Conservation (phyloP, 495 filamentous ascomycete species). For the Jackrogersella minutella region DNA sequence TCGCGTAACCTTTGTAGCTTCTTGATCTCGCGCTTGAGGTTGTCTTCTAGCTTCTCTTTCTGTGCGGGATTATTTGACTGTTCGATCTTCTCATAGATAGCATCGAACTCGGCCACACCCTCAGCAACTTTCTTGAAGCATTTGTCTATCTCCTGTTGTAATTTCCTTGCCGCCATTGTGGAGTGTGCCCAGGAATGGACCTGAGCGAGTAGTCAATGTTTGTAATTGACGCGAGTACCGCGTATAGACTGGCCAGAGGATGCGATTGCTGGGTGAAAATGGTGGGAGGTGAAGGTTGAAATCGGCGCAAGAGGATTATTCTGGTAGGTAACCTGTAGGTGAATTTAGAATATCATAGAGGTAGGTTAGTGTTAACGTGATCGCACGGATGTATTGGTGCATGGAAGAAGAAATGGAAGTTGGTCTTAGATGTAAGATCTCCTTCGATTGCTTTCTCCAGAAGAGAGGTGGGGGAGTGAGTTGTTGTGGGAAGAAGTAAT, state of each 20-base stretch:
- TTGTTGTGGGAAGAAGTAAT: neutral
- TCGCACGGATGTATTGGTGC: conserved; percentile 9
- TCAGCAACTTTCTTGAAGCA: conserved; percentile 97
- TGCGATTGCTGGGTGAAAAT: neutral
- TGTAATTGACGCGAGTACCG: conserved; percentile 9
- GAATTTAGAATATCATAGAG: conserved; percentile 8
- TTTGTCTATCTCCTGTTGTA: conserved; percentile 96
- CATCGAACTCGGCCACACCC: conserved; percentile 90
- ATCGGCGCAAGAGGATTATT: conserved; percentile 1
- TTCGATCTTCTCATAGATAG: conserved; percentile 94
- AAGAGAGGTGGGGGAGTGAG: neutral
- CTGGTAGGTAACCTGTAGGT: conserved; percentile 17
- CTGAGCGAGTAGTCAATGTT: conserved; percentile 4
- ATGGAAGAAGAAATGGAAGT: neutral
- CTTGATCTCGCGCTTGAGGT: conserved; percentile 99
- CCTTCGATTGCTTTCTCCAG: conserved; percentile 17
- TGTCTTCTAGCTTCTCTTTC: conserved; percentile 97
- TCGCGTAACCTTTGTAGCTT: conserved; percentile 96
- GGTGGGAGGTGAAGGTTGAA: conserved; percentile 7
- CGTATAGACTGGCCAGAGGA: neutral
- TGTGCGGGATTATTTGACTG: conserved; percentile 89
- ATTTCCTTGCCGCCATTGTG: conserved; percentile 91
- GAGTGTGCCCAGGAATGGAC: conserved; percentile 17
- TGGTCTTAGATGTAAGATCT: conserved; percentile 2
- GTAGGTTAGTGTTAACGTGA: conserved; percentile 5